Evolutionary conservation across 2,329 filamentous ascomycete species (phyloP).

Genomic region (Claviceps monticola): DNA sequence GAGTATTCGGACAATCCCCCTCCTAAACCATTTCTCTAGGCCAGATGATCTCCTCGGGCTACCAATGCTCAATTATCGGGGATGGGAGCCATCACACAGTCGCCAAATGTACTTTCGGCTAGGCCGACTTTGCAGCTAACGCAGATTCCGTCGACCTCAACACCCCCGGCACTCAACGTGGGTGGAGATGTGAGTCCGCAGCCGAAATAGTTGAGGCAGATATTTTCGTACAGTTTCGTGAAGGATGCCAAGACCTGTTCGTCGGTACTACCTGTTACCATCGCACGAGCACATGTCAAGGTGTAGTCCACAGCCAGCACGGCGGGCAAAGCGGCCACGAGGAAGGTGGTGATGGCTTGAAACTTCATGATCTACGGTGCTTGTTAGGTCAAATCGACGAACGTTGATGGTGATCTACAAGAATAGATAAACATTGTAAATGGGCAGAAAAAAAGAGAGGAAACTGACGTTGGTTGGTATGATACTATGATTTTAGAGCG

Average conservation of each 20-base stretch:
- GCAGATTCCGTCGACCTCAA: not conserved
- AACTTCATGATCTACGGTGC: not conserved
- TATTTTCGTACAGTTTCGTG: not conserved
- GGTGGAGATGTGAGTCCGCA: not conserved
- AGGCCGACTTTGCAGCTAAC: not conserved
- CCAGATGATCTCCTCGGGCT: too few relatives aligned
- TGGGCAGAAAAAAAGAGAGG: too few relatives aligned
- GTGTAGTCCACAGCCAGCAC: not conserved
- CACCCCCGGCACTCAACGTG: not conserved
- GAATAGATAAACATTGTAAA: too few relatives aligned
- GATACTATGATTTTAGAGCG: too few relatives aligned
- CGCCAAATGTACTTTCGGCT: not conserved
- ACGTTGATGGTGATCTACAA: too few relatives aligned
- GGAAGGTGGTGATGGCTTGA: not conserved
- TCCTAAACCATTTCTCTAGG: too few relatives aligned
- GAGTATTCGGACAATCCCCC: too few relatives aligned
- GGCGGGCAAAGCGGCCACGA: not conserved
- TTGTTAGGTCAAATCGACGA: too few relatives aligned
- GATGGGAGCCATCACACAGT: not conserved
- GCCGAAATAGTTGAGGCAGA: not conserved
- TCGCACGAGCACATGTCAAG: not conserved
- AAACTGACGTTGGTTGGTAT: too few relatives aligned
- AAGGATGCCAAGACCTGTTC: not conserved
- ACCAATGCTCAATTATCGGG: too few relatives aligned
- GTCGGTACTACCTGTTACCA: not conserved